Percentiles rank a stretch among this genome's conserved stretches.
Evolutionary conservation across 2,329 filamentous ascomycete genomes (phyloP).

Genomic region (Penicillium sp.): DNA sequence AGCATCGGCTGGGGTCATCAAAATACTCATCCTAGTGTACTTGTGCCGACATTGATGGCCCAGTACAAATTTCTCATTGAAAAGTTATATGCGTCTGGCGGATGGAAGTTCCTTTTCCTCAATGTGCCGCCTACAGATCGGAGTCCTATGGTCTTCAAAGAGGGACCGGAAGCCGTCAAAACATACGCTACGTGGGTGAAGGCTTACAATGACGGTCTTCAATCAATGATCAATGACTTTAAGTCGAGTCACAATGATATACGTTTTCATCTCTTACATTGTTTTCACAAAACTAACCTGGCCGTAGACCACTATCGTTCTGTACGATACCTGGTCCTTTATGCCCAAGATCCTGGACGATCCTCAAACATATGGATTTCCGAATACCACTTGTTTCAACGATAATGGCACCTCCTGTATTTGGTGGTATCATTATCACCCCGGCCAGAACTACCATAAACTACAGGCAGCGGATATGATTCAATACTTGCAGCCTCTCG

Average conservation of each 20-base stretch:
- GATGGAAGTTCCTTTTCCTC: too few relatives aligned
- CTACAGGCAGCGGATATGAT: constrained; percentile 31
- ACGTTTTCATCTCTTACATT: too few relatives aligned
- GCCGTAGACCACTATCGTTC: constrained; percentile 23
- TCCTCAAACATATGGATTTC: constrained; percentile 29
- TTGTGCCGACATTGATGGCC: constrained; percentile 37
- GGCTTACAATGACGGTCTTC: too few relatives aligned
- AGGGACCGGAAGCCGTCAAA: too few relatives aligned
- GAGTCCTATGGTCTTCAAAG: too few relatives aligned
- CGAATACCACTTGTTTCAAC: constrained; percentile 17
- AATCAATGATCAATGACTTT: too few relatives aligned
- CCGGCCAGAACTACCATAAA: constrained; percentile 30
- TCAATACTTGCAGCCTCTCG: neutral
- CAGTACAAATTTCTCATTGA: constrained; percentile 47
- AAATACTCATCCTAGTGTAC: too few relatives aligned
- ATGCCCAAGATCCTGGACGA: constrained; percentile 32
- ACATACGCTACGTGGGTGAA: too few relatives aligned
- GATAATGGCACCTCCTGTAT: constrained; percentile 20
- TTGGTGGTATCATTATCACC: constrained; percentile 39
- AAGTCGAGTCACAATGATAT: too few relatives aligned
- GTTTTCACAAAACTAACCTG: too few relatives aligned
- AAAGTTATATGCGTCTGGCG: constrained; percentile 53
- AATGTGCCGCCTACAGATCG: too few relatives aligned
- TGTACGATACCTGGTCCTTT: constrained; percentile 34
- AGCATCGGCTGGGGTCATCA: too few relatives aligned